A percentile compares a stretch with the other conserved stretches of the same genome.
Conservation (phyloP, 306 rosid species). For the Quercus variabilis region DNA sequence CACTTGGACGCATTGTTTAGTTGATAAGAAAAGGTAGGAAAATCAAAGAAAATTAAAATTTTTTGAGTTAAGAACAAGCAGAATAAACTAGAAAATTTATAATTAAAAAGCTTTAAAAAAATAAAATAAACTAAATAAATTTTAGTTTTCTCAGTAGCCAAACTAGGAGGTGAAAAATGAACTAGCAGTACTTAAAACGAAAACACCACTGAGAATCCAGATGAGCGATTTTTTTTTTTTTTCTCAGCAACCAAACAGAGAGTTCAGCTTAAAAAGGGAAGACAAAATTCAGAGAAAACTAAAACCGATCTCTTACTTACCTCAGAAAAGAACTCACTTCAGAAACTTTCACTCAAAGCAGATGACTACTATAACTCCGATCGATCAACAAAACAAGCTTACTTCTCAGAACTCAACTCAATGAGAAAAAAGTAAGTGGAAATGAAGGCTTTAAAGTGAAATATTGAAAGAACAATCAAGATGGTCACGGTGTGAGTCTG, state of each 20-base stretch:
- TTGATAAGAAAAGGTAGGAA: constrained; percentile 1
- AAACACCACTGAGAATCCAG: constrained; percentile 1
- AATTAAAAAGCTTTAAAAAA: neutral
- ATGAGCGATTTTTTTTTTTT: constrained; percentile 5
- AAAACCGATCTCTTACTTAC: constrained; percentile 49
- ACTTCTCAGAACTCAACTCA: neutral
- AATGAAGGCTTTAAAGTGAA: constrained; percentile 8
- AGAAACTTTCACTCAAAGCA: constrained; percentile 8
- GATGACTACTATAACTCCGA: constrained; percentile 6
- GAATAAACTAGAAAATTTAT: neutral
- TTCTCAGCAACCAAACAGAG: constrained; percentile 13
- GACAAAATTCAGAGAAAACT: neutral
- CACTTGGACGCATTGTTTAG: neutral
- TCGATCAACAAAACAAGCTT: constrained; percentile 5
- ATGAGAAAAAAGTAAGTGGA: constrained; percentile 25
- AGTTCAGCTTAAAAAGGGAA: neutral
- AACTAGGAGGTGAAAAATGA: constrained; percentile 14
- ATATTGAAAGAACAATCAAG: constrained; percentile 8
- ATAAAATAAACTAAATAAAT: neutral
- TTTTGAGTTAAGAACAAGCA: neutral
- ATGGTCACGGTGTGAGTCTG: constrained; percentile 23
- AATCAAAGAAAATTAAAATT: neutral
- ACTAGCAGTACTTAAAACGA: neutral
- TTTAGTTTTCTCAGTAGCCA: neutral
- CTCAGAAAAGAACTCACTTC: constrained; percentile 22